Evolutionary conservation across 2,329 filamentous ascomycete genomes (phyloP), one percentile per base, ranked within the genome.

Genomic region (Talaromyces amestolkiae): DNA sequence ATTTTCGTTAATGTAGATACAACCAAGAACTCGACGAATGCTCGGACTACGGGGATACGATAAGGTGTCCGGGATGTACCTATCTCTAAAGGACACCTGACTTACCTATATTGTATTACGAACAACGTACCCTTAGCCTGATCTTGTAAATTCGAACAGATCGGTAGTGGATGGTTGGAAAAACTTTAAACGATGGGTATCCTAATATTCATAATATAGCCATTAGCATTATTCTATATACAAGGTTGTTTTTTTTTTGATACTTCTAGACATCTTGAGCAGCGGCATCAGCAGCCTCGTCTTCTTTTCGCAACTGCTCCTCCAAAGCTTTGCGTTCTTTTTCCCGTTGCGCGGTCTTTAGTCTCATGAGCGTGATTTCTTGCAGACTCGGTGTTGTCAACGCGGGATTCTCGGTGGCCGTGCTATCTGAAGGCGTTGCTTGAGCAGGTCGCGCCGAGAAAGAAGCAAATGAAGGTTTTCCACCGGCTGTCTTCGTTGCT

Each of bases 301-400:
- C 83, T 67, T 81, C 80, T 69, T 79, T 80, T 51, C 77, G 72
- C 63, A 85, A 79, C 68, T 87, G 81, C 61, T 86, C 84, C 67
- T 85, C 84, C 13, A 85, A 67, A 37, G 80, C 79, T 69, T 79
- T 81, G 65, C 80, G 82, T 72, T 87, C 85, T 27, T 82, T 80
- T 69, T 80, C 79, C 47, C 79, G 81, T 73, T 87, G 85, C 1
- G 85, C 85, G 64, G 83, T 85, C 68, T 84, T 84, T 47, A 88
- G 69, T 64, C 85, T 80, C 66, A 84, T 87, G 77, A 87, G 80
- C 1, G 83, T 87, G 60, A 79, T 67, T 53, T 82, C 80, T 67
- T 82, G 75, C n/a, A 82, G 67, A 63, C 76, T 82, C 11, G 78
- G 78, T 43, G 72, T 73, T 22, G 73, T 75, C 6, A 71, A 53